Evolutionary conservation across 2,329 filamentous ascomycete genomes (phyloP).

Genomic region (Dactylonectria macrodidyma): DNA sequence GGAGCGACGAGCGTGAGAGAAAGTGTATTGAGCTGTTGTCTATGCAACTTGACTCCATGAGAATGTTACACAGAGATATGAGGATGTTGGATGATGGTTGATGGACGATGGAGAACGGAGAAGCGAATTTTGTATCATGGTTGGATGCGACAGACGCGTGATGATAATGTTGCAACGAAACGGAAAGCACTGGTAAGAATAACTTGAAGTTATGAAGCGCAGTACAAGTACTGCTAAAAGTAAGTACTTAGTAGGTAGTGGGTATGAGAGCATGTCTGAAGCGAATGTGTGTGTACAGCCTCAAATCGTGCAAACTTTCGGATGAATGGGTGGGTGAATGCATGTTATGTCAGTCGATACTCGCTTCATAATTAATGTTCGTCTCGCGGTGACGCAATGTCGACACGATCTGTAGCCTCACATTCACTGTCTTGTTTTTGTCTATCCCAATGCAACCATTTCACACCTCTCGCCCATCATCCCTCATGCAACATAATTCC

Average conservation of each 20-base stretch:
- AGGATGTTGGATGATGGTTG: slow-evolving; percentile 1
- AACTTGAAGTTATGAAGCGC: slow-evolving; percentile 11
- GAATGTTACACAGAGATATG: background rate
- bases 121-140: slow-evolving; percentile 18
- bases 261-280: slow-evolving; percentile 19
- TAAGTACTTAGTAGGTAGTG: background rate
- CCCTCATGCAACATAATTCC: slow-evolving; percentile 15
- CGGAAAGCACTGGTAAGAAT: background rate
- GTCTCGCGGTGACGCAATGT: no score
- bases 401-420: background rate
- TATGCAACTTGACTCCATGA: no score
- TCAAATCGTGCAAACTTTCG: no score
- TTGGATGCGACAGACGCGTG: slow-evolving; percentile 13
- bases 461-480: background rate
- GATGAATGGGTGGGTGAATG: no score
- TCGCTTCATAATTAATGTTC: no score
- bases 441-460: slow-evolving; percentile 2
- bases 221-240: slow-evolving; percentile 7
- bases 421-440: background rate
- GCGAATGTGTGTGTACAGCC: slow-evolving; percentile 14
- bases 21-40: background rate
- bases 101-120: slow-evolving; percentile 1
- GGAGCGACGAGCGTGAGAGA: slow-evolving; percentile 27
- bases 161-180: slow-evolving; percentile 22
- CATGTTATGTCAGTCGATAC: background rate